Evolutionary conservation across 2,329 filamentous ascomycete genomes (phyloP).

Genomic region (Colletotrichum cereale): DNA sequence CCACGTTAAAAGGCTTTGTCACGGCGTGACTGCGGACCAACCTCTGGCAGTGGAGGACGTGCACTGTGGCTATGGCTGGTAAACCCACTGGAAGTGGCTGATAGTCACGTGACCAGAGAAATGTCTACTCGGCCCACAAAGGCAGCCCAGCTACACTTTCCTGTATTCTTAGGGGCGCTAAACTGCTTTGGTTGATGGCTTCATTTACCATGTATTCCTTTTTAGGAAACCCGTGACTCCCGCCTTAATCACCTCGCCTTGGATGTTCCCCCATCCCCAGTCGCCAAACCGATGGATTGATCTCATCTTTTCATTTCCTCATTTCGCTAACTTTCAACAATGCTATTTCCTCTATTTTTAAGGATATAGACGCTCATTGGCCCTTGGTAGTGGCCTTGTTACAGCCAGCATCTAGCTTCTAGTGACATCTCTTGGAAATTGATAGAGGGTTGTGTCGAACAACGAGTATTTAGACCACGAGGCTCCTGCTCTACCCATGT

Average conservation of each 20-base stretch:
- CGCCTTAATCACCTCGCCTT: background rate
- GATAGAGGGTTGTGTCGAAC: background rate
- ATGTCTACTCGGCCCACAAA: too few species aligned
- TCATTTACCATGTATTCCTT: background rate
- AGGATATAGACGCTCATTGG: background rate
- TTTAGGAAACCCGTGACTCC: slow-evolving; percentile 2
- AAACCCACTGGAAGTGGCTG: too few species aligned
- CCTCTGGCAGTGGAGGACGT: too few species aligned
- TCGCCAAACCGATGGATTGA: too few species aligned
- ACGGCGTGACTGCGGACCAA: too few species aligned
- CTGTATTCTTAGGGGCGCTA: background rate
- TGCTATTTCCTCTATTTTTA: background rate
- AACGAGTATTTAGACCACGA: background rate
- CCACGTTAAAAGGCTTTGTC: too few species aligned
- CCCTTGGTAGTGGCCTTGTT: too few species aligned
- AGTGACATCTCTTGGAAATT: background rate
- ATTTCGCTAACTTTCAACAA: background rate
- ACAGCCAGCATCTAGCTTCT: background rate
- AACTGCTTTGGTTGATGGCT: background rate
- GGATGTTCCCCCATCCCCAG: background rate
- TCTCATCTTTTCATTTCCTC: background rate
- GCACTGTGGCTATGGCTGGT: too few species aligned
- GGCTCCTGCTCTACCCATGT: background rate
- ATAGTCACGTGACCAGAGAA: too few species aligned
- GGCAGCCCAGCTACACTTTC: too few species aligned